Evolutionary conservation across 2,329 filamentous ascomycete genomes (phyloP).

Genomic region (Penicillium corylophilum): DNA sequence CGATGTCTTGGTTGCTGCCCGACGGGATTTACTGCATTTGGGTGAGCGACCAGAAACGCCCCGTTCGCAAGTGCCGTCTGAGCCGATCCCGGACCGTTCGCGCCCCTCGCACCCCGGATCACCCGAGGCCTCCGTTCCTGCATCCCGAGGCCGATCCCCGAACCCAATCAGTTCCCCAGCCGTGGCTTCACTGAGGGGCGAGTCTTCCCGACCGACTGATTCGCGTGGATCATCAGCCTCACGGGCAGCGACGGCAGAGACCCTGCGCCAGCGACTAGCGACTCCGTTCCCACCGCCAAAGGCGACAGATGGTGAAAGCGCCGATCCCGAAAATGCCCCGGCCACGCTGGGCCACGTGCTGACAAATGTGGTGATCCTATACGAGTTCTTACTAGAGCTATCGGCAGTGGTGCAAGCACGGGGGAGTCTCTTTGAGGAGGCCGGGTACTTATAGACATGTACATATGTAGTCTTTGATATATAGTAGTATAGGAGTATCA

Average conservation of each 20-base stretch:
- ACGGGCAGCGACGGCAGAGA: slow-evolving; percentile 28
- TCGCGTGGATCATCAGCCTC: slow-evolving; percentile 27
- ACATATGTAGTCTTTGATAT: no score
- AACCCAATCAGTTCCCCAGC: slow-evolving; percentile 6
- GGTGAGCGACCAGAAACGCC: slow-evolving; percentile 27
- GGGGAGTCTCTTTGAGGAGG: slow-evolving; percentile 73
- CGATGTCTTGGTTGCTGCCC: slow-evolving; percentile 66
- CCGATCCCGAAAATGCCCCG: slow-evolving; percentile 33
- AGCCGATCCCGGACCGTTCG: slow-evolving; percentile 22
- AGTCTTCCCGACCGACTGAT: slow-evolving; percentile 19
- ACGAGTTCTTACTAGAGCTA: slow-evolving; percentile 76
- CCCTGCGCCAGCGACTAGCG: slow-evolving; percentile 36
- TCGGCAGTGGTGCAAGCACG: slow-evolving; percentile 72
- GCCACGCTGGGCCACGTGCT: slow-evolving; percentile 75
- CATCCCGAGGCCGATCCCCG: slow-evolving; percentile 20
- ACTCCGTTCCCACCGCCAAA: slow-evolving; percentile 28
- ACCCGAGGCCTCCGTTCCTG: slow-evolving; percentile 13
- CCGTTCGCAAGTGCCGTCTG: slow-evolving; percentile 23
- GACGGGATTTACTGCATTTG: slow-evolving; percentile 45
- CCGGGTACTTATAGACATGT: slow-evolving; percentile 52
- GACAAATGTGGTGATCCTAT: slow-evolving; percentile 75
- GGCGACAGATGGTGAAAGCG: slow-evolving; percentile 11
- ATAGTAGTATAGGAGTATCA: no score
- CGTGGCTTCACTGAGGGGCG: slow-evolving; percentile 24
- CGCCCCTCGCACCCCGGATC: slow-evolving; percentile 19